A percentile compares a stretch with the other conserved stretches of the same genome.
Evolutionary conservation across 2,329 filamentous ascomycete genomes (phyloP).

Genomic region (Aspergillus felis): DNA sequence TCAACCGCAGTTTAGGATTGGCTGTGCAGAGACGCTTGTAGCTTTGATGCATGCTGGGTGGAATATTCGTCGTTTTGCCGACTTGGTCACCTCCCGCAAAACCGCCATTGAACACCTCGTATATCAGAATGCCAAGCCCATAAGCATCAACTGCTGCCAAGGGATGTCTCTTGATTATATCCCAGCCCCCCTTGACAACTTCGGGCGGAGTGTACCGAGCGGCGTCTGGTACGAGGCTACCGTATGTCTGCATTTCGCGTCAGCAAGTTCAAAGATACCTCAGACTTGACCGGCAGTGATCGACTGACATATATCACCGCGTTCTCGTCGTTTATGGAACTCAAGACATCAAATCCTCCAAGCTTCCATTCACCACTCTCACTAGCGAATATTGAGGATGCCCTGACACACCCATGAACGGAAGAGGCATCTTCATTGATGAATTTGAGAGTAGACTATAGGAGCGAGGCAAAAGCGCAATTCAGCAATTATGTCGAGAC

Average conservation of each 20-base stretch:
- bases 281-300: background rate
- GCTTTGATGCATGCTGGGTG: slow-evolving; percentile 80
- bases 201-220: slow-evolving; percentile 84
- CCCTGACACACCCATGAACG: slow-evolving; percentile 81
- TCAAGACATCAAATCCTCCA: slow-evolving; percentile 87
- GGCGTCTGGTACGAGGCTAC: slow-evolving; percentile 80
- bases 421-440: slow-evolving; percentile 91
- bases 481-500: background rate
- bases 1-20: slow-evolving; percentile 84
- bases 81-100: slow-evolving; percentile 74
- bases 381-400: slow-evolving; percentile 84
- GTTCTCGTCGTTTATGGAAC: slow-evolving; percentile 93
- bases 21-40: slow-evolving; percentile 86
- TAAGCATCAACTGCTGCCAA: slow-evolving; percentile 82
- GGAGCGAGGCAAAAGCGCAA: background rate
- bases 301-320: slow-evolving; percentile 74
- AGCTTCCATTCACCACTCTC: slow-evolving; percentile 98
- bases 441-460: slow-evolving; percentile 83
- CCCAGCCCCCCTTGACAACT: slow-evolving; percentile 83
- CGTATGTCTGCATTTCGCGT: slow-evolving; percentile 62
- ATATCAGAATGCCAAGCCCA: slow-evolving; percentile 76
- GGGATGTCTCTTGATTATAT: slow-evolving; percentile 77
- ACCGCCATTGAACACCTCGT: slow-evolving; percentile 86
- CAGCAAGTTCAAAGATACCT: slow-evolving; percentile 6
- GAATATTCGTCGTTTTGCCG: slow-evolving; percentile 79